These are phyloP conservation scores for Fragaria vesca DNA, from an alignment of 306 rosid species.

Conservation along the genomic window DNA sequence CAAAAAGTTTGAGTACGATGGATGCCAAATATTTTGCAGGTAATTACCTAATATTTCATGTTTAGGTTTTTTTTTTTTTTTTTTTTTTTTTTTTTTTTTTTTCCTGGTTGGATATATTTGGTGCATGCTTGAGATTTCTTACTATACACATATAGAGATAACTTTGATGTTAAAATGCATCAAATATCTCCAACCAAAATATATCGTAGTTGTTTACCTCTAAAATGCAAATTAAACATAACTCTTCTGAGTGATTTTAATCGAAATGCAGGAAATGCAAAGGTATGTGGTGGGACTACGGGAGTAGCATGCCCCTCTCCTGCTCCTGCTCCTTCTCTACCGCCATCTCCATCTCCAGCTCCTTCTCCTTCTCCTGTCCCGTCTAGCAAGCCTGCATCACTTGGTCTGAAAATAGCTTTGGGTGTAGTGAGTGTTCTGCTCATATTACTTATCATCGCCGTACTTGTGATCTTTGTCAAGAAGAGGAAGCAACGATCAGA, in stretches of 20 bases:
- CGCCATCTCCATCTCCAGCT: not conserved
- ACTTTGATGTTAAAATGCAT: not conserved
- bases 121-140: not conserved
- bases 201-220: too few species aligned
- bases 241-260: not conserved
- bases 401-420: constrained; percentile 35
- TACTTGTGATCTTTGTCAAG: constrained; percentile 26
- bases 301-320: constrained; percentile 29
- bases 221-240: too few species aligned
- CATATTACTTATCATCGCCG: constrained; percentile 35
- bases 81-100: too few species aligned
- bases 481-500: constrained; percentile 14
- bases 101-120: too few species aligned
- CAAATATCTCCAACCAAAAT: too few species aligned
- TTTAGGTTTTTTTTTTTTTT: too few species aligned
- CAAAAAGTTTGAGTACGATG: constrained; percentile 41
- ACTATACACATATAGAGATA: not conserved
- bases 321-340: not conserved
- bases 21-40: constrained; percentile 49
- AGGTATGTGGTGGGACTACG: constrained; percentile 70
- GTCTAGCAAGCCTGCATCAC: not conserved
- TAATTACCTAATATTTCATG: constrained; percentile 7
- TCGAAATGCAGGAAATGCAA: constrained; percentile 45
- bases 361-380: not conserved
- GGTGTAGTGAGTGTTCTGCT: constrained; percentile 26